phyloP scores from a whole-genome alignment of 768 basidiomycete species.

The Suillus discolor region DNA sequence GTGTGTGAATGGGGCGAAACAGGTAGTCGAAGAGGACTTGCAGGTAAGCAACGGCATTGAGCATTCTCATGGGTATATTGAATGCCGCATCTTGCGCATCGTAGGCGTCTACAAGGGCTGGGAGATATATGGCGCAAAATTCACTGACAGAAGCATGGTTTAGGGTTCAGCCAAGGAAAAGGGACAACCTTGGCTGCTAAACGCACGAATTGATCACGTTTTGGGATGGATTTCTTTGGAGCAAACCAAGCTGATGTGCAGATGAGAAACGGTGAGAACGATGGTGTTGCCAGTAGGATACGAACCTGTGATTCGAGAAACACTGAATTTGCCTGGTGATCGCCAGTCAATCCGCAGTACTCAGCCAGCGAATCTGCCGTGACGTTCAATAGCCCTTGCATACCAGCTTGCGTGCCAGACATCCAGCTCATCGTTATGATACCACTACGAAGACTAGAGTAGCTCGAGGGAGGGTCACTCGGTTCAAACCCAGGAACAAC shows the following conservation, averaged over 20 bases:
- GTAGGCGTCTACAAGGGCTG: slow-evolving; percentile 34
- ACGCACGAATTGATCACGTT: slow-evolving; percentile 12
- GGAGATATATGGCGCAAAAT: slow-evolving; percentile 43
- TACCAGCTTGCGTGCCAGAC: neutral
- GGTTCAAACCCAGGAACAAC: neutral
- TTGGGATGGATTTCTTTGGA: slow-evolving; percentile 28
- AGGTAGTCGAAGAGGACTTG: slow-evolving; percentile 15
- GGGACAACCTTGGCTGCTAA: neutral
- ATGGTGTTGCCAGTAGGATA: neutral
- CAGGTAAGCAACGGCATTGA: slow-evolving; percentile 40
- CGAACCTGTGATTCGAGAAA: slow-evolving; percentile 17
- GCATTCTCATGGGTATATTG: slow-evolving; percentile 28
- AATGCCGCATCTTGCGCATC: slow-evolving; percentile 24
- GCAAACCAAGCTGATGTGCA: slow-evolving; percentile 28
- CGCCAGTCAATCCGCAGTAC: slow-evolving; percentile 16
- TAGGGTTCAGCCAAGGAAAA: neutral
- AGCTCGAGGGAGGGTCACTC: neutral
- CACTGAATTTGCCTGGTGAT: slow-evolving; percentile 13
- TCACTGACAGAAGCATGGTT: slow-evolving; percentile 19
- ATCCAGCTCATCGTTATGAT: neutral
- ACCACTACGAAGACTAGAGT: neutral
- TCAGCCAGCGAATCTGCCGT: slow-evolving; percentile 17
- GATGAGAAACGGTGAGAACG: neutral
- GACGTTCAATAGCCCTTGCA: slow-evolving; percentile 14
- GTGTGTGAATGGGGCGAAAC: neutral